Conservation (phyloP, 306 rosid species). For the Sicyos edulis region DNA sequence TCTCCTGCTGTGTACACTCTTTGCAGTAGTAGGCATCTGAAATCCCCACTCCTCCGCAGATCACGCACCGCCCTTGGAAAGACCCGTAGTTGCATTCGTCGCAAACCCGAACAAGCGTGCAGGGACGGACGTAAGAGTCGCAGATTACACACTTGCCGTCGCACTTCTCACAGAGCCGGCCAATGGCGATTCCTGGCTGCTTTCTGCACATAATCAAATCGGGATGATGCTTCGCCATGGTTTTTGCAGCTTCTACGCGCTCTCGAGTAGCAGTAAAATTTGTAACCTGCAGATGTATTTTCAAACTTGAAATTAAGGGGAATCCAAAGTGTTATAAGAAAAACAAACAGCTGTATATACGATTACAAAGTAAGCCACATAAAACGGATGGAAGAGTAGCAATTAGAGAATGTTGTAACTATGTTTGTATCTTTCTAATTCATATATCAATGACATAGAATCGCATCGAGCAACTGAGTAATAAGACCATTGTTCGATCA, state of each 20-base stretch:
- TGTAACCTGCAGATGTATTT: background rate
- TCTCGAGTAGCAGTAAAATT: background rate
- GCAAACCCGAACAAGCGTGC: slow-evolving; percentile 81
- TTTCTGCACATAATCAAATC: slow-evolving; percentile 74
- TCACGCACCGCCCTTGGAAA: slow-evolving; percentile 48
- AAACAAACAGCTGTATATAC: background rate
- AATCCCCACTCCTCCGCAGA: slow-evolving; percentile 89
- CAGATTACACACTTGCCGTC: slow-evolving; percentile 73
- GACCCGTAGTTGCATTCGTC: slow-evolving; percentile 25
- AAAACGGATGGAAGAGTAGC: background rate
- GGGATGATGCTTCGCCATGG: slow-evolving; percentile 81
- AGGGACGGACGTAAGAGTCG: slow-evolving; percentile 76
- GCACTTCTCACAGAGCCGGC: slow-evolving; percentile 65
- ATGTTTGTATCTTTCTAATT: background rate
- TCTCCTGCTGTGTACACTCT: slow-evolving; percentile 97
- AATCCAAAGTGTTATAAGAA: background rate
- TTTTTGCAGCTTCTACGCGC: slow-evolving; percentile 25
- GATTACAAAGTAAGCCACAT: background rate
- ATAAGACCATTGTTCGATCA: background rate
- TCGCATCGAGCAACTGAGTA: background rate
- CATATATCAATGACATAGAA: background rate
- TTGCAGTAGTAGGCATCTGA: slow-evolving; percentile 92
- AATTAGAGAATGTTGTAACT: background rate
- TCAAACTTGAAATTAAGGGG: background rate
- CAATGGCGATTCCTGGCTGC: slow-evolving; percentile 82